Evolutionary conservation across 139 green algal genomes (phyloP).

Genomic region (Ostreobium quekettii): DNA sequence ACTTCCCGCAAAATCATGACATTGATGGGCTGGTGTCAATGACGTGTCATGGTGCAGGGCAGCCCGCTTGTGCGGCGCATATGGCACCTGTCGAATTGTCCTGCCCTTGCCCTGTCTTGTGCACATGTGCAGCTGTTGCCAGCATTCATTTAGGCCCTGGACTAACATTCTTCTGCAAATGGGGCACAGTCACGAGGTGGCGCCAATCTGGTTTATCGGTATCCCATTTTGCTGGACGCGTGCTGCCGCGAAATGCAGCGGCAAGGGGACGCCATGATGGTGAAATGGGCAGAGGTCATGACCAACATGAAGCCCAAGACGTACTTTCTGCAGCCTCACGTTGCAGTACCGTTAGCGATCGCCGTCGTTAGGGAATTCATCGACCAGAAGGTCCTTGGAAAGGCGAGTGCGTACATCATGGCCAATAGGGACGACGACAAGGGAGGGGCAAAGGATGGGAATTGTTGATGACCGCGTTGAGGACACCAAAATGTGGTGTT

Average conservation of each 20-base stretch:
- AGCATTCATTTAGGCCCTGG: background rate
- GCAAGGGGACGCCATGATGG: slow-evolving; percentile 73
- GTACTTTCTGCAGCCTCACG: slow-evolving; percentile 82
- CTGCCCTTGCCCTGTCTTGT: background rate
- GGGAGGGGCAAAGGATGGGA: no score
- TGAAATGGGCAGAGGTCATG: slow-evolving; percentile 84
- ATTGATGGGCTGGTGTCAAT: no score
- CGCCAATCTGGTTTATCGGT: slow-evolving; percentile 21
- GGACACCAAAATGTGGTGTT: no score
- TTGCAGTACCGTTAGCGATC: slow-evolving; percentile 65
- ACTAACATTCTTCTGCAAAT: no score
- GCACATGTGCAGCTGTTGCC: background rate
- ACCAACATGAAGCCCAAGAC: slow-evolving; percentile 88
- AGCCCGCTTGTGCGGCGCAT: no score
- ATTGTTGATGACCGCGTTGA: no score
- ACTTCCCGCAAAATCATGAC: no score
- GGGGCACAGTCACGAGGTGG: slow-evolving; percentile 2
- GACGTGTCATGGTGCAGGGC: no score
- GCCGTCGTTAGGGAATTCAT: slow-evolving; percentile 75
- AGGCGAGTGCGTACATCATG: slow-evolving; percentile 32
- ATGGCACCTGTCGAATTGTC: background rate
- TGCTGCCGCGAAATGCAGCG: slow-evolving; percentile 74
- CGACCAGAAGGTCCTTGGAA: slow-evolving; percentile 65
- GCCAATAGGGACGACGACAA: no score
- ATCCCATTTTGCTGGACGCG: slow-evolving; percentile 72